Evolutionary conservation across 176 grass and related monocot species (phyloP).

Genomic region (Eremochloa ophiuroides): DNA sequence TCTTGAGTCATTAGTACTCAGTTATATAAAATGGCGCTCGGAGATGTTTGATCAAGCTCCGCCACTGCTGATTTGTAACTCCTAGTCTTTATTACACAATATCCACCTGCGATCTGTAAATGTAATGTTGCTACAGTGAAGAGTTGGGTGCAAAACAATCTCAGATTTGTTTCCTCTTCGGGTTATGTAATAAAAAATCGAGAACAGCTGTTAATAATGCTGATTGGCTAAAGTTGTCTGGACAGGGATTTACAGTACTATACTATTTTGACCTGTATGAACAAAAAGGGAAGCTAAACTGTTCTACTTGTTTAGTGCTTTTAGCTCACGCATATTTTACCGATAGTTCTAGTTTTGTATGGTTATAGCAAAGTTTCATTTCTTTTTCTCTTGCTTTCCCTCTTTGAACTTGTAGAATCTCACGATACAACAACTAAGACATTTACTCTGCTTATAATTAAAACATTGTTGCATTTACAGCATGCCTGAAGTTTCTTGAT

Average conservation of each 20-base stretch:
- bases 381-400: background rate
- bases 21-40: too few species aligned
- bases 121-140: background rate
- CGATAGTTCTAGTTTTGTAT: background rate
- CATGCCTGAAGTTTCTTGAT: conserved; percentile 63
- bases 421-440: background rate
- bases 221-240: background rate
- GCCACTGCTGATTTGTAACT: background rate
- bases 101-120: background rate
- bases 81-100: background rate
- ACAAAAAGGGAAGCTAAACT: background rate
- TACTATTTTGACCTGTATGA: background rate
- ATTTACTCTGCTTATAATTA: conserved; percentile 19
- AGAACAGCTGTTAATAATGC: background rate
- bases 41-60: too few species aligned
- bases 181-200: background rate
- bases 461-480: conserved; percentile 51
- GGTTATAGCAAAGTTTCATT: background rate
- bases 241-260: background rate
- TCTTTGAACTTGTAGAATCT: background rate
- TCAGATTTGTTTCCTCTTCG: background rate
- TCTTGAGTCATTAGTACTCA: too few species aligned
- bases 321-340: background rate
- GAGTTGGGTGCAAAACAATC: background rate
- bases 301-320: conserved; percentile 9